phyloP scores from a whole-genome alignment of 2,329 filamentous ascomycete species.

The Beauveria varroae region DNA sequence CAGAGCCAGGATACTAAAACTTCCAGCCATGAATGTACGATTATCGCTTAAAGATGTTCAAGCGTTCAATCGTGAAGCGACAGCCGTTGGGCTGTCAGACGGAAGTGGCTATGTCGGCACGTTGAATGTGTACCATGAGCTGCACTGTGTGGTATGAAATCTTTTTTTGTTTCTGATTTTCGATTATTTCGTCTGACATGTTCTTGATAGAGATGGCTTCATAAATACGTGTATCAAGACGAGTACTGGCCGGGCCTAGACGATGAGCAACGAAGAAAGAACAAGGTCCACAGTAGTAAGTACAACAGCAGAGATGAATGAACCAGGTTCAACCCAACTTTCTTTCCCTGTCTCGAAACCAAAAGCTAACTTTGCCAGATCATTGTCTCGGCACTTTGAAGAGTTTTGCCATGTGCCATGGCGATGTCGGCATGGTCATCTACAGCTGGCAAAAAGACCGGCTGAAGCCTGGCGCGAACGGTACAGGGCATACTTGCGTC shows the following conservation, averaged over 20 bases:
- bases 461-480: slow-evolving; percentile 3
- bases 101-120: slow-evolving; percentile 10
- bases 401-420: slow-evolving; percentile 7
- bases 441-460: slow-evolving; percentile 8
- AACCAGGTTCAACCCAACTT: too few relatives aligned
- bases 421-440: slow-evolving; percentile 7
- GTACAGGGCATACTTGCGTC: background rate
- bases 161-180: too few relatives aligned
- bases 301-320: background rate
- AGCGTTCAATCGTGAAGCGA: slow-evolving; percentile 3
- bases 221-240: slow-evolving; percentile 10
- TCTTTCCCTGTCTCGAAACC: too few relatives aligned
- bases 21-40: slow-evolving; percentile 3
- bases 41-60: background rate
- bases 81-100: slow-evolving; percentile 7
- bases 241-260: slow-evolving; percentile 4
- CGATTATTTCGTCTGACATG: background rate
- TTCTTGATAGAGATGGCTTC: slow-evolving; percentile 1
- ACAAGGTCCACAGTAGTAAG: slow-evolving; percentile 9
- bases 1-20: background rate
- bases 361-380: background rate
- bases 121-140: slow-evolving; percentile 9
- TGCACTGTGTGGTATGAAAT: slow-evolving; percentile 2
- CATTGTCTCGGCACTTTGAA: slow-evolving; percentile 6
- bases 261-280: slow-evolving; percentile 9